Evolutionary conservation across 345 rosid species (phyloP).

Genomic region (Arabidopsis suecica): DNA sequence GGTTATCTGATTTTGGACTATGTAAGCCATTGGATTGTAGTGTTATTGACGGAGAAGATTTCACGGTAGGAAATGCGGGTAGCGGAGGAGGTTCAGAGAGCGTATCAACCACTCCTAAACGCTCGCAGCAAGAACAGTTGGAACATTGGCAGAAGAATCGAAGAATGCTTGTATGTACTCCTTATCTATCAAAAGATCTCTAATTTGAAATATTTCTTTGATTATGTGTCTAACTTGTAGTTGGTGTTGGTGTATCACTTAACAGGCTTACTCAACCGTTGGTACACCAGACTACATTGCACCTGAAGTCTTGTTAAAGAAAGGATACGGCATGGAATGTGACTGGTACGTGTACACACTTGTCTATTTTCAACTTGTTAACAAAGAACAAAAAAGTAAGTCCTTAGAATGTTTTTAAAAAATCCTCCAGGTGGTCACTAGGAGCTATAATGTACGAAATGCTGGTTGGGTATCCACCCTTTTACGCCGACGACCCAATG

Average conservation of each 20-base stretch:
- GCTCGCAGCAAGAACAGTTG: conserved; percentile 89
- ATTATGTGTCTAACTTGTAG: conserved; percentile 2
- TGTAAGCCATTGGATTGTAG: conserved; percentile 94
- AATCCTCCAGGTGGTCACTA: conserved; percentile 75
- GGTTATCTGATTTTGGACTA: conserved; percentile 93
- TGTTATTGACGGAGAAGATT: conserved; percentile 75
- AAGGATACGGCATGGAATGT: conserved; percentile 96
- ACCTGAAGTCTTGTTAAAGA: conserved; percentile 91
- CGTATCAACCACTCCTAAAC: conserved; percentile 59
- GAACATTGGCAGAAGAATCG: conserved; percentile 93
- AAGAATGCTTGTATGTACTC: conserved; percentile 71
- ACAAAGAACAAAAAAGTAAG: background rate
- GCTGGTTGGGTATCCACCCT: conserved; percentile 96
- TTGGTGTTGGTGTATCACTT: conserved; percentile 28
- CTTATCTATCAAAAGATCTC: background rate
- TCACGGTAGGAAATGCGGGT: conserved; percentile 49
- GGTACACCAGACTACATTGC: conserved; percentile 98
- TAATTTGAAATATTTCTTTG: background rate
- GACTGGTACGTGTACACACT: conserved; percentile 66
- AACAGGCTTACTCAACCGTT: conserved; percentile 94
- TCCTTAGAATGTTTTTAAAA: background rate
- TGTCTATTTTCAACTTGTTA: background rate
- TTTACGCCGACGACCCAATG: conserved; percentile 92
- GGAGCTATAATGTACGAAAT: conserved; percentile 95
- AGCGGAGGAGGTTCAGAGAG: conserved; percentile 53